These are phyloP conservation scores for Fusarium palustre DNA, from an alignment of 2,329 filamentous ascomycete genomes.

Conservation along the genomic window DNA sequence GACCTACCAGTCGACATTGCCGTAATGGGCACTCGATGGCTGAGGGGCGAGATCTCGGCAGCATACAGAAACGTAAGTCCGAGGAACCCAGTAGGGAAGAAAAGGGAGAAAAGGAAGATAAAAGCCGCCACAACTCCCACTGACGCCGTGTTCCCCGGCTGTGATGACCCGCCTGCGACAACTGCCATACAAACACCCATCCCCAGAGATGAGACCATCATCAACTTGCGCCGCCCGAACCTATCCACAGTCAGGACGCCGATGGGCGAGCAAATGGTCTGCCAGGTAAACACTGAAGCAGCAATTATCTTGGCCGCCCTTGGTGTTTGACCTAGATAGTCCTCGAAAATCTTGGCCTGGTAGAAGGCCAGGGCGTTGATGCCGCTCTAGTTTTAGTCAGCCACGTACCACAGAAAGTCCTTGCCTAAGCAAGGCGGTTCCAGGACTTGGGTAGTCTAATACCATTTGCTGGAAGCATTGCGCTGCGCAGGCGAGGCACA, in stretches of 20 bases:
- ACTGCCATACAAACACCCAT: constrained; percentile 14
- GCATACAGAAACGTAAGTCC: constrained; percentile 9
- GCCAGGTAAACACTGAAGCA: constrained; percentile 3
- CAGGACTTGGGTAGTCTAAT: no score
- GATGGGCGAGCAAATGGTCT: constrained; percentile 8
- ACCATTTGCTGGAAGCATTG: constrained; percentile 13
- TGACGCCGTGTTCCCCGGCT: not conserved
- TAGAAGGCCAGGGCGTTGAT: constrained; percentile 12
- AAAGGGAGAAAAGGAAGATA: constrained; percentile 7
- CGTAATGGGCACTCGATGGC: constrained; percentile 9
- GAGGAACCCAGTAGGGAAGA: constrained; percentile 11
- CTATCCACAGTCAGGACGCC: not conserved
- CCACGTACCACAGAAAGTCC: no score
- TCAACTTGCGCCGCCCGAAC: constrained; percentile 9
- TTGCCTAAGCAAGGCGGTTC: no score
- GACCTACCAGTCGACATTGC: constrained; percentile 10
- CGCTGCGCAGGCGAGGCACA: constrained; percentile 6
- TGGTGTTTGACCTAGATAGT: not conserved
- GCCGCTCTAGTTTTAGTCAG: not conserved
- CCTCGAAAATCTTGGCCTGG: constrained; percentile 13
- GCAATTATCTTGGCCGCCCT: constrained; percentile 7
- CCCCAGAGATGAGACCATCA: not conserved
- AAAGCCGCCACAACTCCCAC: constrained; percentile 2
- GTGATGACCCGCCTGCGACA: constrained; percentile 5
- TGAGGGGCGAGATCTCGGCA: constrained; percentile 11